A percentile compares a stretch with the other conserved stretches of the same genome.
These are phyloP conservation scores for Immersiporthe knoxdaviesiana DNA, from an alignment of 2,329 filamentous ascomycete genomes.

Conservation along the genomic window DNA sequence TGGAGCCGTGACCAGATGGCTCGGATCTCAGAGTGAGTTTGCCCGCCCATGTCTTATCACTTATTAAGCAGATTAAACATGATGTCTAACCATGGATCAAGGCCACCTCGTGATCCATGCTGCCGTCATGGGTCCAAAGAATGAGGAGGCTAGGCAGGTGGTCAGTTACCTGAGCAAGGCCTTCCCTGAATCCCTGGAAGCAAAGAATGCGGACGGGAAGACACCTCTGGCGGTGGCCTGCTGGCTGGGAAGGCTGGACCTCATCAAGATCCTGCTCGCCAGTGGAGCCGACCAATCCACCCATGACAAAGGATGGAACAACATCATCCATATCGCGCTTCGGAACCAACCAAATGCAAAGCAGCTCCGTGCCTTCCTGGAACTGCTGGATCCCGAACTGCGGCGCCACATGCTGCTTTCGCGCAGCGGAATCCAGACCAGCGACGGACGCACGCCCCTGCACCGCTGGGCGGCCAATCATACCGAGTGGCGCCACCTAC, in stretches of 20 bases:
- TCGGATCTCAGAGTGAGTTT: conserved; percentile 60
- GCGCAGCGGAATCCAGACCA: conserved; percentile 51
- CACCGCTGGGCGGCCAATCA: conserved; percentile 57
- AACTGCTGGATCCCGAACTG: conserved; percentile 61
- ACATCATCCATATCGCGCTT: conserved; percentile 67
- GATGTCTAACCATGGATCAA: conserved; percentile 34
- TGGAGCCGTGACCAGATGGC: conserved; percentile 63
- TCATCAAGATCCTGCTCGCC: conserved; percentile 64
- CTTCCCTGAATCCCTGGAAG: conserved; percentile 64
- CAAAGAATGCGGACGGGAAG: conserved; percentile 58
- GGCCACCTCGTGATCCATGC: conserved; percentile 69
- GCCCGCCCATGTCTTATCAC: neutral
- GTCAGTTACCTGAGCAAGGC: conserved; percentile 68
- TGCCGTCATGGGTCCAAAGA: conserved; percentile 54
- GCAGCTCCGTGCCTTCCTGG: conserved; percentile 53
- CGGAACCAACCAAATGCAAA: conserved; percentile 38
- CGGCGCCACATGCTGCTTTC: conserved; percentile 62
- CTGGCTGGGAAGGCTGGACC: conserved; percentile 54
- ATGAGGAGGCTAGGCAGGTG: conserved; percentile 52
- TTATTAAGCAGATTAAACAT: too few relatives aligned
- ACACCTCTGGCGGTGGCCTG: conserved; percentile 75
- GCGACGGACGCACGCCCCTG: conserved; percentile 65
- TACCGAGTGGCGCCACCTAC: neutral
- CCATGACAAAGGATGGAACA: conserved; percentile 64
- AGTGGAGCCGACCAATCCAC: conserved; percentile 71